Conservation (phyloP, 2,329 filamentous ascomycete species). For the Neospermospora avenae region DNA sequence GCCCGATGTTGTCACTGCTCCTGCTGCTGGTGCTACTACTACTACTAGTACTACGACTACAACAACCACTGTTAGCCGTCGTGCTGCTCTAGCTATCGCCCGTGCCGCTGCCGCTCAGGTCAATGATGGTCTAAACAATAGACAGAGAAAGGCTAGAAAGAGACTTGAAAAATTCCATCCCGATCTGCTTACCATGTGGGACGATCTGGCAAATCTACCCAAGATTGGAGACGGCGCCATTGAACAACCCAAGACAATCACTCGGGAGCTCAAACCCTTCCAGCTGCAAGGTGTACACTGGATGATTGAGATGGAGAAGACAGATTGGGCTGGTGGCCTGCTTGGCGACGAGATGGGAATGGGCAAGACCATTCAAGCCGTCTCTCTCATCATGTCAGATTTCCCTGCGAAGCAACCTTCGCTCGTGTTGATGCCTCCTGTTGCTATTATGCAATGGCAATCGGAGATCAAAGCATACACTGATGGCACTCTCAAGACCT, state of each 20-base stretch:
- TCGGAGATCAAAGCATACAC: constrained; percentile 79
- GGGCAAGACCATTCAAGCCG: constrained; percentile 97
- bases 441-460: constrained; percentile 94
- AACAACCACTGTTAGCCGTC: too few species aligned
- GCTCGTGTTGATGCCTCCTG: constrained; percentile 85
- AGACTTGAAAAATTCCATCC: constrained; percentile 77
- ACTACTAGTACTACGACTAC: neutral
- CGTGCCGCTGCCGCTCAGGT: neutral
- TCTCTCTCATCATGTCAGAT: constrained; percentile 97
- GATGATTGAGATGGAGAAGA: constrained; percentile 89
- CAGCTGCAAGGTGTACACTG: constrained; percentile 91
- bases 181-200: constrained; percentile 80
- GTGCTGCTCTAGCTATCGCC: too few species aligned
- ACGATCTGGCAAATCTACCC: constrained; percentile 64
- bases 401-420: constrained; percentile 81
- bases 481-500: constrained; percentile 82
- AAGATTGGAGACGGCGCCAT: constrained; percentile 62
- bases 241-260: constrained; percentile 73
- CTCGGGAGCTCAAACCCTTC: constrained; percentile 82
- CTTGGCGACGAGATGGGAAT: constrained; percentile 98
- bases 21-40: neutral
- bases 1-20: neutral
- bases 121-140: neutral
- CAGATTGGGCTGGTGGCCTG: constrained; percentile 80
- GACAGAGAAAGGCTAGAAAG: constrained; percentile 40